Conservation (phyloP, 345 rosid genomes). For the Mercurialis annua region DNA sequence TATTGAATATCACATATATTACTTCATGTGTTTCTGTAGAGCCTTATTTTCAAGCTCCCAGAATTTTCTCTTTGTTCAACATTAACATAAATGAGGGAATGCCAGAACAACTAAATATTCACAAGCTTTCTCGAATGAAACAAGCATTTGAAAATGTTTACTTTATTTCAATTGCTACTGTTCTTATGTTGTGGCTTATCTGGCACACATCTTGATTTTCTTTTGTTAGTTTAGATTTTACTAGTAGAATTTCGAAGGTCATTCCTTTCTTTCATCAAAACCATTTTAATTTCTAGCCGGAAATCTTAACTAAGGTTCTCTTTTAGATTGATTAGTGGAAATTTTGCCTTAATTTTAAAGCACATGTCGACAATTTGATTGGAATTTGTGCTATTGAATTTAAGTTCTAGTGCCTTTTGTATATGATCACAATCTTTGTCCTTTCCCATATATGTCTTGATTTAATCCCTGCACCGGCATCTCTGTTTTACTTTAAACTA, state of each 20-base stretch:
- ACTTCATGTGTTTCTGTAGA: background rate
- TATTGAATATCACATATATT: slow-evolving; percentile 23
- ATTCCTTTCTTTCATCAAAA: background rate
- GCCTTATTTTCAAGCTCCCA: slow-evolving; percentile 19
- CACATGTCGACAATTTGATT: background rate
- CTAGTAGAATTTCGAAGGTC: background rate
- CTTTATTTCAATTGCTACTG: background rate
- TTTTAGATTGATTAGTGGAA: background rate
- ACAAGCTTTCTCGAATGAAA: background rate
- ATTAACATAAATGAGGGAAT: background rate
- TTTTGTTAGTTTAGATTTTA: background rate
- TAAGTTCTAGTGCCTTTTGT: background rate
- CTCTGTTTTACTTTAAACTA: slow-evolving; percentile 5
- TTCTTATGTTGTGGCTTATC: background rate
- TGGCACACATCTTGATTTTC: background rate
- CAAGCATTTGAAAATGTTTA: background rate
- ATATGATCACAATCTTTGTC: background rate
- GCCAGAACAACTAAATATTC: background rate
- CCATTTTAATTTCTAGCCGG: background rate
- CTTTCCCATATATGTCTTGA: background rate
- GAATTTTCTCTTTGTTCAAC: slow-evolving; percentile 12
- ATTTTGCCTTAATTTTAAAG: background rate
- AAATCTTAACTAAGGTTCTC: background rate
- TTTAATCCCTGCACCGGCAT: background rate
- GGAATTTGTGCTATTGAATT: background rate